phyloP scores from a whole-genome alignment of 2,329 filamentous ascomycete genomes.

The Beauveria australis region DNA sequence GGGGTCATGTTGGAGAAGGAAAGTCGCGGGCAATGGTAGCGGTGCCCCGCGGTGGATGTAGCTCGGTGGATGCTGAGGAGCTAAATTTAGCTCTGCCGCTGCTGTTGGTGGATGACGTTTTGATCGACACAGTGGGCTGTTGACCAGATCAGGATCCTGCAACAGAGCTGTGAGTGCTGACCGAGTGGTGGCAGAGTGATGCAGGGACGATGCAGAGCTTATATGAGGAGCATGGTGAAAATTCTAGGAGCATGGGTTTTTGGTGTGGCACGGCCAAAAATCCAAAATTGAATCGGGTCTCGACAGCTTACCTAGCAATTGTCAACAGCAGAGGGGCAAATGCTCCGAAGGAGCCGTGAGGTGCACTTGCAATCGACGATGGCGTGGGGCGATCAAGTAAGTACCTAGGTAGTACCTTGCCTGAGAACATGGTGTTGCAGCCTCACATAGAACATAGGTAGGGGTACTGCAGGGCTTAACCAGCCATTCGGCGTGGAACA shows the following conservation, averaged over 20 bases:
- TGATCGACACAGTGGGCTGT: neutral
- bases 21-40: slow-evolving; percentile 8
- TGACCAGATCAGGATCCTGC: neutral
- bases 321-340: slow-evolving; percentile 5
- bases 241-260: neutral
- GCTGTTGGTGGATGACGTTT: neutral
- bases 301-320: neutral
- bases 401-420: neutral
- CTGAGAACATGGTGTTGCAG: neutral
- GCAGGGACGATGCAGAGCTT: neutral
- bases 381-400: neutral
- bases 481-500: too few relatives aligned
- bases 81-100: neutral
- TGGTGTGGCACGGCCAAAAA: neutral
- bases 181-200: neutral
- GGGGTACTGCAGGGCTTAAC: too few relatives aligned
- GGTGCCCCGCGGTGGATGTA: slow-evolving; percentile 11
- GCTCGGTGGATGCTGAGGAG: neutral
- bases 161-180: neutral
- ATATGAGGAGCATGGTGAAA: slow-evolving; percentile 1
- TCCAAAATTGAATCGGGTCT: neutral
- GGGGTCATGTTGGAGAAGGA: slow-evolving; percentile 43
- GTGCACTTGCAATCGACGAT: slow-evolving; percentile 2
- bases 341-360: slow-evolving; percentile 4
- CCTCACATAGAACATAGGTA: too few relatives aligned